Conservation (phyloP, 1,284 basidiomycete genomes). For the Boletus semigastroideus region DNA sequence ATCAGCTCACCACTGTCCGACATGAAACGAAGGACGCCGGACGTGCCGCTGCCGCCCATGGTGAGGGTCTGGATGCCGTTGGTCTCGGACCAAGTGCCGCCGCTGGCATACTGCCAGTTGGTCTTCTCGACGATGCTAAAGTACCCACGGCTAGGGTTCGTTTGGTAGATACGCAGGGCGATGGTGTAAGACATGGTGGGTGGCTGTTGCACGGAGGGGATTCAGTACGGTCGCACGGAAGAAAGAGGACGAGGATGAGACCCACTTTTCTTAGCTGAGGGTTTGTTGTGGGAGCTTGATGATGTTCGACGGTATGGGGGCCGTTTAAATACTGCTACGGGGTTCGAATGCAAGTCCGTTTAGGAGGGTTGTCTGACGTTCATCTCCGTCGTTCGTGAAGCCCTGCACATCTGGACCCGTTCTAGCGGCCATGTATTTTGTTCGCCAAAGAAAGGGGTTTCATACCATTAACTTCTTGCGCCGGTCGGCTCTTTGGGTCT, state of each 20-base stretch:
- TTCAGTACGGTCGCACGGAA: not conserved
- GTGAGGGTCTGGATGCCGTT: conserved; percentile 27
- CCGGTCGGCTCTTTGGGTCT: too few species aligned
- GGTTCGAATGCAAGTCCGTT: not conserved
- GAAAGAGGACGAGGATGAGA: not conserved
- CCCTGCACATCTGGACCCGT: too few species aligned
- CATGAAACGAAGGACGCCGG: conserved; percentile 37
- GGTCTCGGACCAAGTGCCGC: conserved; percentile 33
- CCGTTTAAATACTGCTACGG: not conserved
- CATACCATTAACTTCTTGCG: not conserved
- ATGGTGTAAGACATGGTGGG: conserved; percentile 36
- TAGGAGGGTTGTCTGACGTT: not conserved
- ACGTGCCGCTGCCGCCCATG: conserved; percentile 40
- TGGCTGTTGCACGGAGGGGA: not conserved
- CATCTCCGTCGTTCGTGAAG: not conserved
- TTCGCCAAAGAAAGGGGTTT: too few species aligned
- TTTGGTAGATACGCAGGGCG: conserved; percentile 32
- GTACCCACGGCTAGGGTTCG: conserved; percentile 25
- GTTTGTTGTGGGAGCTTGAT: not conserved
- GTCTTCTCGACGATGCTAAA: conserved; percentile 38
- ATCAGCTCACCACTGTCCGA: conserved; percentile 32
- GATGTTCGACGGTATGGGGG: not conserved
- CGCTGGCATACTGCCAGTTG: conserved; percentile 29
- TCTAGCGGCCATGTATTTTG: too few species aligned
- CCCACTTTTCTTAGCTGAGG: conserved; percentile 2